A percentile compares a stretch with the other conserved stretches of the same genome.
phyloP scores from a whole-genome alignment of 164 flowering plant species.

The Paratinospora sagittata region DNA sequence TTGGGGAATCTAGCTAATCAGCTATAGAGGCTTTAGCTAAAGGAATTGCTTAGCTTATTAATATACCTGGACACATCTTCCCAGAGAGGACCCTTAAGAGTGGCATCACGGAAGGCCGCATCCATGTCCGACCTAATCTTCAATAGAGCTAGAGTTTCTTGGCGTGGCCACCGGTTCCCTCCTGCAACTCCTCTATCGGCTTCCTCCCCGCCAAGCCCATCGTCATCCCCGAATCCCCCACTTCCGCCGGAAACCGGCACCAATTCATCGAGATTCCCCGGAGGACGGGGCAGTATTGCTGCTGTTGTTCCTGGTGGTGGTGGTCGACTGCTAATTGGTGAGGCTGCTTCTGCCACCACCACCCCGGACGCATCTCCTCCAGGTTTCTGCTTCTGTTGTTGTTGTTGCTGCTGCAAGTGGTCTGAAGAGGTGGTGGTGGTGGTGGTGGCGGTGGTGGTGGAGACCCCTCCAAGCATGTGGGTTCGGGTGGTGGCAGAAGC shows the following conservation, averaged over 20 bases:
- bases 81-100: slow-evolving; percentile 95
- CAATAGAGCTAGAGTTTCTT: slow-evolving; percentile 80
- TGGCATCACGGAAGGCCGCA: slow-evolving; percentile 72
- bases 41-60: too few relatives aligned
- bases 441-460: background rate
- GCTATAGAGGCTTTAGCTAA: too few relatives aligned
- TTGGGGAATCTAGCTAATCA: too few relatives aligned
- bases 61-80: slow-evolving; percentile 86
- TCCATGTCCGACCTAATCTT: slow-evolving; percentile 92
- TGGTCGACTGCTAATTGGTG: slow-evolving; percentile 43
- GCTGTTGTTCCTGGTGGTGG: slow-evolving; percentile 26
- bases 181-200: slow-evolving; percentile 29
- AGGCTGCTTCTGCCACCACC: slow-evolving; percentile 29
- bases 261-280: slow-evolving; percentile 33
- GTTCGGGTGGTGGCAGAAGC: background rate
- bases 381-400: slow-evolving; percentile 3
- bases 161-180: slow-evolving; percentile 79
- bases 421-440: background rate
- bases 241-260: slow-evolving; percentile 18
- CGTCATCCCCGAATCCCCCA: slow-evolving; percentile 26
- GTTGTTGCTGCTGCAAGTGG: slow-evolving; percentile 8
- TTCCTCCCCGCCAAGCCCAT: slow-evolving; percentile 35
- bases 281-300: background rate
- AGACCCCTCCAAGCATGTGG: slow-evolving; percentile 19
- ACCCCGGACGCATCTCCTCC: background rate